Conservation (phyloP, 2,329 filamentous ascomycete genomes). For the Golovinomyces cichoracearum region DNA sequence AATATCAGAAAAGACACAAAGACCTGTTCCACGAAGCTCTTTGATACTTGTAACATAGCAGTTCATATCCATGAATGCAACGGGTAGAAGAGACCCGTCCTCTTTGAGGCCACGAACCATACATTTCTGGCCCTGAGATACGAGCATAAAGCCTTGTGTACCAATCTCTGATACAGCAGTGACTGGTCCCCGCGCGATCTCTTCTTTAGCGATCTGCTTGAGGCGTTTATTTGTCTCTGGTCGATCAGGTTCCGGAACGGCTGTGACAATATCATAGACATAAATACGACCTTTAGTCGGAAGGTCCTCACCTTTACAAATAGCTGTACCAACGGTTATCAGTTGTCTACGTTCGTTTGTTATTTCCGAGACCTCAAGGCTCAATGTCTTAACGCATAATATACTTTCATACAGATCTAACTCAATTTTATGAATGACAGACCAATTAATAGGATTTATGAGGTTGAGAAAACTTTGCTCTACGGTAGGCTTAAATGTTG, state of each 20-base stretch:
- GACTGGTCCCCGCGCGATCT: conserved; percentile 73
- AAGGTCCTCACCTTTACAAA: conserved; percentile 73
- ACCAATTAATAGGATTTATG: conserved; percentile 51
- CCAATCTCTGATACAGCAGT: conserved; percentile 67
- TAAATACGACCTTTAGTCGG: conserved; percentile 64
- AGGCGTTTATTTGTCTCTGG: conserved; percentile 69
- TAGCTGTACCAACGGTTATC: conserved; percentile 60
- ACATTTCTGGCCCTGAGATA: conserved; percentile 85
- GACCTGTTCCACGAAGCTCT: conserved; percentile 55
- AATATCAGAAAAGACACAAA: conserved; percentile 70
- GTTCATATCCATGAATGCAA: conserved; percentile 95
- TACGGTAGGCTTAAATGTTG: conserved; percentile 35
- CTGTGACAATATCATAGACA: conserved; percentile 73
- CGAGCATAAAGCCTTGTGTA: conserved; percentile 65
- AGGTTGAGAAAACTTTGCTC: conserved; percentile 53
- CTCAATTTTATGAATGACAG: conserved; percentile 47
- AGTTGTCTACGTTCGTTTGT: conserved; percentile 68
- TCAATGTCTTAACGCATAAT: conserved; percentile 58
- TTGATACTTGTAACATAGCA: conserved; percentile 74
- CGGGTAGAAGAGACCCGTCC: conserved; percentile 71
- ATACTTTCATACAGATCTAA: conserved; percentile 53
- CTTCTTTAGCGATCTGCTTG: conserved; percentile 67
- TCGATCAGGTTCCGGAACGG: conserved; percentile 65
- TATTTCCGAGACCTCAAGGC: conserved; percentile 70
- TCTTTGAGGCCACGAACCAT: conserved; percentile 93